Conservation (phyloP, 2,329 filamentous ascomycete species). For the Escovopsis sp. region DNA sequence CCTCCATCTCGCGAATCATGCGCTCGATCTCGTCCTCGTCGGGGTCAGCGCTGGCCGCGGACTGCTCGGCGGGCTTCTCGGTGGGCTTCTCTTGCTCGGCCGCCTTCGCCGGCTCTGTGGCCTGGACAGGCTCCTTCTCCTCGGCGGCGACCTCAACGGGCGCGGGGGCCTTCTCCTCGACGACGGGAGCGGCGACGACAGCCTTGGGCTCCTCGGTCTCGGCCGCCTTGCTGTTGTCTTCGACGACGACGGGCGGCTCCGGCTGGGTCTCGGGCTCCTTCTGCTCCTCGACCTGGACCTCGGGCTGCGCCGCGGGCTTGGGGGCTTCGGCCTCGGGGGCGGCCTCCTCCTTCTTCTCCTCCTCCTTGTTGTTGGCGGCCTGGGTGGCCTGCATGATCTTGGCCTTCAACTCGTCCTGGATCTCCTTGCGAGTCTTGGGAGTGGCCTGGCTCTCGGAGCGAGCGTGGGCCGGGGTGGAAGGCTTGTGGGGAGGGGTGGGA, state of each 20-base stretch:
- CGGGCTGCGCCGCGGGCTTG: not conserved
- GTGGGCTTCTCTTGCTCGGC: constrained; percentile 15
- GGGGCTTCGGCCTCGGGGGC: not conserved
- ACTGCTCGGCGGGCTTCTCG: constrained; percentile 14
- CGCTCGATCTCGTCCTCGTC: constrained; percentile 44
- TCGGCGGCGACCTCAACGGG: constrained; percentile 16
- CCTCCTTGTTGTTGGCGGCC: constrained; percentile 16
- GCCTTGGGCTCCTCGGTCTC: not conserved
- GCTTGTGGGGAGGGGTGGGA: constrained; percentile 66
- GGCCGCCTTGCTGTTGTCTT: not conserved
- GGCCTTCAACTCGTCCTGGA: constrained; percentile 67
- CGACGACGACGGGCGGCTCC: not conserved
- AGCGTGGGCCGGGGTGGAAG: constrained; percentile 50
- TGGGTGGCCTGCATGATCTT: constrained; percentile 53
- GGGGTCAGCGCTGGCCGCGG: constrained; percentile 15
- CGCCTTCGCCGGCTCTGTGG: constrained; percentile 12
- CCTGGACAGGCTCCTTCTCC: not conserved
- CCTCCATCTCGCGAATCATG: constrained; percentile 48
- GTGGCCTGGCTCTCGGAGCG: constrained; percentile 55
- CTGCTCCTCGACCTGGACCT: constrained; percentile 1
- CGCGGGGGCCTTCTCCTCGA: not conserved
- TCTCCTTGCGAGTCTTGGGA: constrained; percentile 65
- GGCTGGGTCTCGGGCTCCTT: constrained; percentile 3
- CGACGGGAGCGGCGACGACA: not conserved
- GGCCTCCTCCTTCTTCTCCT: constrained; percentile 9